A percentile compares a stretch with the other conserved stretches of the same genome.
These are phyloP conservation scores for Ophiobolus disseminans DNA, from an alignment of 2,329 filamentous ascomycete species.

Conservation along the genomic window DNA sequence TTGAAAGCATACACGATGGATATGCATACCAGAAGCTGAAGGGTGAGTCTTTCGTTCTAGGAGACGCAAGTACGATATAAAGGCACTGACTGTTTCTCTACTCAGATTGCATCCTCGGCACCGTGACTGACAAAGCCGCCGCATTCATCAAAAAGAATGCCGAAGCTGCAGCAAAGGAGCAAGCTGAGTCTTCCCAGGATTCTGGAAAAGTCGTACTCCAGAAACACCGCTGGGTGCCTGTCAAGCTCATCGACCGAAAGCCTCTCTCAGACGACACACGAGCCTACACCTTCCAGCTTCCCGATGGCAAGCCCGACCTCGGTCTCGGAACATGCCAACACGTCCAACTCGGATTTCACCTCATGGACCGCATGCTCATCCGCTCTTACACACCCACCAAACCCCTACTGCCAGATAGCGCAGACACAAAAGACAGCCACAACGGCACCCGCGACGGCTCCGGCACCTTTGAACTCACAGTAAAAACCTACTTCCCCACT, in stretches of 20 bases:
- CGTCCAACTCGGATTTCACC: constrained; percentile 61
- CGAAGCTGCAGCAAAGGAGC: constrained; percentile 51
- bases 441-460: constrained; percentile 14
- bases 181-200: constrained; percentile 33
- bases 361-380: constrained; percentile 59
- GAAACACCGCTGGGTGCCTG: constrained; percentile 57
- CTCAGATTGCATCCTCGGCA: constrained; percentile 59
- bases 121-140: constrained; percentile 58
- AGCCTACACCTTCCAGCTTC: constrained; percentile 57
- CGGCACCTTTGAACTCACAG: constrained; percentile 30
- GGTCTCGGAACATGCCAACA: constrained; percentile 62
- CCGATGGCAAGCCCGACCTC: constrained; percentile 50
- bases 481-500: constrained; percentile 61
- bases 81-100: background rate
- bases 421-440: background rate
- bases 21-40: constrained; percentile 60
- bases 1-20: constrained; percentile 60
- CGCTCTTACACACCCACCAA: constrained; percentile 60
- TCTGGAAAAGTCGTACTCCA: constrained; percentile 48
- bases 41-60: constrained; percentile 33
- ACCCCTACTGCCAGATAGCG: constrained; percentile 36
- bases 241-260: constrained; percentile 50
- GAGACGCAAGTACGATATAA: background rate
- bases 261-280: constrained; percentile 55
- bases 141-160: constrained; percentile 57